phyloP scores from a whole-genome alignment of 148 eudicot species.

The Camellia japonica region DNA sequence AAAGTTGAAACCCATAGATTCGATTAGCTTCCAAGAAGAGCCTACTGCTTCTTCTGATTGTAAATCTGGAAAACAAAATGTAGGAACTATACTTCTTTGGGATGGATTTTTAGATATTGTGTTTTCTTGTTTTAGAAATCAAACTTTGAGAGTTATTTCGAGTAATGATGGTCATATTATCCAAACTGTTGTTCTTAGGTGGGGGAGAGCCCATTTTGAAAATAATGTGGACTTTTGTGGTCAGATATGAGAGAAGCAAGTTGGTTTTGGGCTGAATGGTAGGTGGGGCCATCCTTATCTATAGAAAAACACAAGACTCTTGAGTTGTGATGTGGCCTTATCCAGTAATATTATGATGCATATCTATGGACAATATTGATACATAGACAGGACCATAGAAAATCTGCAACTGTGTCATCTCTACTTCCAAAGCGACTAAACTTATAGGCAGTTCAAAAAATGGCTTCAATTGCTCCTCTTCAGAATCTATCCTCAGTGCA shows the following conservation, averaged over 20 bases:
- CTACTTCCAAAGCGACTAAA: background rate
- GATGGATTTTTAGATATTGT: background rate
- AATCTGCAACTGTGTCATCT: conserved; percentile 3
- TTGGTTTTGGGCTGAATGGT: background rate
- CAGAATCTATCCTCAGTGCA: conserved; percentile 22
- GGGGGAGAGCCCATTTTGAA: background rate
- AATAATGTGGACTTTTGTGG: background rate
- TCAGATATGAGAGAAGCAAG: background rate
- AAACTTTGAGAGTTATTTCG: background rate
- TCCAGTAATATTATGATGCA: conserved; percentile 14
- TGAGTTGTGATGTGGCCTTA: conserved; percentile 35
- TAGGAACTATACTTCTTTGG: background rate
- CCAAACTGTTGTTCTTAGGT: background rate
- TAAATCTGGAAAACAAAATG: background rate
- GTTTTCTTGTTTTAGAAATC: background rate
- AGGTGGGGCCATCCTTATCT: conserved; percentile 47
- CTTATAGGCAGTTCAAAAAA: background rate
- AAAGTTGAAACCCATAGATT: background rate
- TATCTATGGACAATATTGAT: conserved; percentile 7
- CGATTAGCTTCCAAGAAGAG: background rate
- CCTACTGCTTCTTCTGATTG: background rate
- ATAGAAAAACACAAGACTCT: conserved; percentile 2
- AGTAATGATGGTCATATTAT: background rate
- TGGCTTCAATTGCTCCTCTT: conserved; percentile 40
- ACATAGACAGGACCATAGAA: background rate